Base-by-base conservation (phyloP, 1,139 yeast species). In the Taphrina betulina region DNA sequence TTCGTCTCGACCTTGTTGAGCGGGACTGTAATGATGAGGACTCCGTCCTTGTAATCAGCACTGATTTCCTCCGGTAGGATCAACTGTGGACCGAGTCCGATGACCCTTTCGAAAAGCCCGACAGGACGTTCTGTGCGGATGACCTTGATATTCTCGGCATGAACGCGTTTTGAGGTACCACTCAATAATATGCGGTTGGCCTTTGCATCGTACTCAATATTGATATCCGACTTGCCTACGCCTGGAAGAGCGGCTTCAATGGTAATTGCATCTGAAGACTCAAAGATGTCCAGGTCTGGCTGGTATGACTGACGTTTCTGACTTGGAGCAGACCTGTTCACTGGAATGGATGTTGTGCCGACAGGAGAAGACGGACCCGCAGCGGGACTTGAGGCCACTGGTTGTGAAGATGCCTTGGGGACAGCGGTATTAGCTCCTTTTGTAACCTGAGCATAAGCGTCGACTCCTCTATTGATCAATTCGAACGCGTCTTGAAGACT, bases 41-140 rank as follows among this genome's bases (percentile, higher is more conserved):
- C 67, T 16, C 85, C 85, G 61, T 76, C 75, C 45, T 67, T 70
- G 53, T 68, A 78, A 55, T 75, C 74, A 17, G 84, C 84, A 53
- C 71, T 73, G 60, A 80, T 79, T 24, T 68, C 69, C 16, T 77
- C 80, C 55, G 79, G 82, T 42, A 73, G 69, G 33, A 80, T 72
- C 54, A 81, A 80, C 53, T 75, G 69, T 0, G 73, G 71, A 26
- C 83, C 83, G 62, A 81, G 72, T 57, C 75, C 77, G 52, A 80
- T 68, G 31, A 76, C 71, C 66, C 85, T 75, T 63, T 78, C 81
- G 64, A 80, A 78, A 29, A 67, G 62, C 29, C 69, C 65, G 43
- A 61, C 60, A 28, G 64, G 44, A 60, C 65, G 60, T 66, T 58
- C 68, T 17, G 36, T 43, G 20, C 53, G 53, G 20, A 48, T 37